phyloP scores from a whole-genome alignment of 306 rosid species.

The Acmispon strigosus region DNA sequence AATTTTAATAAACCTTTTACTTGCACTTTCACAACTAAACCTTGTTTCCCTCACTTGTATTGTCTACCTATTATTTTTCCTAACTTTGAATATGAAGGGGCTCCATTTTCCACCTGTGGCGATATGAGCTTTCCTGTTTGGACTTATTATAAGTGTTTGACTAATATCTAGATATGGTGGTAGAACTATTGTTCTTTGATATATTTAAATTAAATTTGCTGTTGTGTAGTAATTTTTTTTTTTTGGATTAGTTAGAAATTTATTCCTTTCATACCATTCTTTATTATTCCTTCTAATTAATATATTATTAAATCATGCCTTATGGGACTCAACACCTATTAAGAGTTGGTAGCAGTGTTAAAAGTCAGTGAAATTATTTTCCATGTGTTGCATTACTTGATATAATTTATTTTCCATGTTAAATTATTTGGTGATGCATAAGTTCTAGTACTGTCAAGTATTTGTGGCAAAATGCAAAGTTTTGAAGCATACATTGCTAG shows the following conservation, averaged over 20 bases:
- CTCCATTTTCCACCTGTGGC: background rate
- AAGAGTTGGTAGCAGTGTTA: background rate
- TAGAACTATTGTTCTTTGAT: background rate
- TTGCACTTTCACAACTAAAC: background rate
- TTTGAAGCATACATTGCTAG: background rate
- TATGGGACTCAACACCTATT: background rate
- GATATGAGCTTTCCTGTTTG: background rate
- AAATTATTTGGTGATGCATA: background rate
- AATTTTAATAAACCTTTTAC: constrained; percentile 26
- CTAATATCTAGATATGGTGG: background rate
- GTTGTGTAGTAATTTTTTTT: background rate
- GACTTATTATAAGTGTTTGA: background rate
- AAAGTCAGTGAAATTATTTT: background rate
- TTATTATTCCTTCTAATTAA: background rate
- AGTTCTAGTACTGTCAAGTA: background rate
- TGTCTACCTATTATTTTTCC: background rate
- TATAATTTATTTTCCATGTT: background rate
- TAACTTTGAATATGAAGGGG: background rate
- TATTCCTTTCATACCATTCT: background rate
- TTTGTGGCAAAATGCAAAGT: background rate
- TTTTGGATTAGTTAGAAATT: background rate
- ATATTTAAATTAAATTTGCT: background rate
- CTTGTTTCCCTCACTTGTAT: background rate
- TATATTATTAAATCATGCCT: background rate
- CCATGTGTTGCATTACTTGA: background rate